phyloP scores from a whole-genome alignment of 208 protist species.

The Herpetomonas tarakana region DNA sequence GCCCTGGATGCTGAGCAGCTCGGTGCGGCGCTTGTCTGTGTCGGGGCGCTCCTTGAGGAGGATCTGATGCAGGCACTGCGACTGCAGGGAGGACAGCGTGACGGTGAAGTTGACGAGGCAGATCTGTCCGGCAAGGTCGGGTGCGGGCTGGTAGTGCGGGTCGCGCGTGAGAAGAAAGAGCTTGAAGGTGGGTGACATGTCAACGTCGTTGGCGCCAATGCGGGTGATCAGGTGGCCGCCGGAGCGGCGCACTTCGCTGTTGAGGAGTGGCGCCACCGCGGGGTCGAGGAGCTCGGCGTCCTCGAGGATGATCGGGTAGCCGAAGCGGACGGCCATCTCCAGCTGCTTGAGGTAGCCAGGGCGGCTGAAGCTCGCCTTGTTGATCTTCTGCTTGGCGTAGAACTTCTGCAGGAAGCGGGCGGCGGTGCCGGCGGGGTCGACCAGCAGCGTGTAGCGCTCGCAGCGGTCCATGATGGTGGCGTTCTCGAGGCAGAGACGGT shows the following conservation, averaged over 20 bases:
- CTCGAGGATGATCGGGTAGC: conserved; percentile 98
- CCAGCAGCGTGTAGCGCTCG: conserved; percentile 96
- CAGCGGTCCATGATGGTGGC: conserved; percentile 95
- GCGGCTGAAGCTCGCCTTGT: conserved; percentile 96
- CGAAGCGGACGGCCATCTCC: conserved; percentile 98
- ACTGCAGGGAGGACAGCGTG: conserved; percentile 94
- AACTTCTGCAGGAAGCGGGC: conserved; percentile 90
- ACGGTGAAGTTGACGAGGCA: conserved; percentile 99
- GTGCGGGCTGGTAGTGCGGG: conserved; percentile 92
- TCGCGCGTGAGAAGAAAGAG: conserved; percentile 98
- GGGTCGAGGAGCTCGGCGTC: conserved; percentile 99
- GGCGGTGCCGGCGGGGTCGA: conserved; percentile 98
- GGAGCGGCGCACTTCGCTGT: conserved; percentile 94
- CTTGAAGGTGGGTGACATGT: conserved; percentile 96
- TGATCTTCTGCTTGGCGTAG: conserved; percentile 82
- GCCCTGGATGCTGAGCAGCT: conserved; percentile 94
- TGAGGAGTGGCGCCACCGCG: conserved; percentile 98
- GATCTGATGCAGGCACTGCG: conserved; percentile 93
- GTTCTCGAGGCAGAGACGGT: conserved; percentile 98
- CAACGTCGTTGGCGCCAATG: conserved; percentile 97
- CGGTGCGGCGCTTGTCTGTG: conserved; percentile 89
- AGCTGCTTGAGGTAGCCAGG: conserved; percentile 97
- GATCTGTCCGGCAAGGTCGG: conserved; percentile 95
- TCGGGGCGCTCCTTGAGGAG: conserved; percentile 95
- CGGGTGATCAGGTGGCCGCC: conserved; percentile 94